Percentiles rank a stretch among this genome's conserved stretches.
Evolutionary conservation across 2,329 filamentous ascomycete species (phyloP).

Genomic region (Ascocoryne sarcoides): DNA sequence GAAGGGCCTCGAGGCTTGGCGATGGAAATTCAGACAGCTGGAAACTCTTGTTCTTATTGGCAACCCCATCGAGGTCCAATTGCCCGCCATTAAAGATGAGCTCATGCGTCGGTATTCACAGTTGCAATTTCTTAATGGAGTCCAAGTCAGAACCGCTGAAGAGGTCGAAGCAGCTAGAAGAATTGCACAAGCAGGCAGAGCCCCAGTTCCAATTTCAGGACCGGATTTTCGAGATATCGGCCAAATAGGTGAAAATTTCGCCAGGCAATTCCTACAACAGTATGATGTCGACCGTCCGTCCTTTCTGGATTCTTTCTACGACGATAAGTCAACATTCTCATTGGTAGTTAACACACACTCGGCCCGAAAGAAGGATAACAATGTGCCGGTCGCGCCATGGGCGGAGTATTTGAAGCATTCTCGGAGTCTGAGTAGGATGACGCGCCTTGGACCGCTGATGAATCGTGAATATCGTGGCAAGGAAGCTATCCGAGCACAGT

Average conservation of each 20-base stretch:
- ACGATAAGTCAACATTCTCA: conserved; percentile 66
- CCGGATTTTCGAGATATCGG: conserved; percentile 67
- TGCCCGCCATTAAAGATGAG: conserved; percentile 59
- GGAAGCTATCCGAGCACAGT: conserved; percentile 56
- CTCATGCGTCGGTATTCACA: conserved; percentile 77
- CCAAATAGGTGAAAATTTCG: conserved; percentile 65
- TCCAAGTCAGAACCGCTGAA: conserved; percentile 63
- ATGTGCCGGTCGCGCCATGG: conserved; percentile 49
- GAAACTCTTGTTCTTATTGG: conserved; percentile 72
- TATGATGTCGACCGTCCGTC: conserved; percentile 64
- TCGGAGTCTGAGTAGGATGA: conserved; percentile 67
- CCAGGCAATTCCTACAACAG: conserved; percentile 62
- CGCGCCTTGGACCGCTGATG: conserved; percentile 48
- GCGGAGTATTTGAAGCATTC: conserved; percentile 67
- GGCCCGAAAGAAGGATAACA: conserved; percentile 37
- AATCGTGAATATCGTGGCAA: conserved; percentile 58
- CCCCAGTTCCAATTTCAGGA: conserved; percentile 51
- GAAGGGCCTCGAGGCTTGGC: conserved; percentile 65
- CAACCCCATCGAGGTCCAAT: conserved; percentile 60
- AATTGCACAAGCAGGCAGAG: conserved; percentile 38
- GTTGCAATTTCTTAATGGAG: conserved; percentile 66
- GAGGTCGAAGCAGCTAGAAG: conserved; percentile 53
- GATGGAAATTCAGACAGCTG: conserved; percentile 66
- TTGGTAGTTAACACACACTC: conserved; percentile 59
- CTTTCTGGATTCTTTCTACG: conserved; percentile 62